These are phyloP conservation scores for Psidium friedrichsthalianum DNA, from an alignment of 345 rosid species.

Conservation along the genomic window DNA sequence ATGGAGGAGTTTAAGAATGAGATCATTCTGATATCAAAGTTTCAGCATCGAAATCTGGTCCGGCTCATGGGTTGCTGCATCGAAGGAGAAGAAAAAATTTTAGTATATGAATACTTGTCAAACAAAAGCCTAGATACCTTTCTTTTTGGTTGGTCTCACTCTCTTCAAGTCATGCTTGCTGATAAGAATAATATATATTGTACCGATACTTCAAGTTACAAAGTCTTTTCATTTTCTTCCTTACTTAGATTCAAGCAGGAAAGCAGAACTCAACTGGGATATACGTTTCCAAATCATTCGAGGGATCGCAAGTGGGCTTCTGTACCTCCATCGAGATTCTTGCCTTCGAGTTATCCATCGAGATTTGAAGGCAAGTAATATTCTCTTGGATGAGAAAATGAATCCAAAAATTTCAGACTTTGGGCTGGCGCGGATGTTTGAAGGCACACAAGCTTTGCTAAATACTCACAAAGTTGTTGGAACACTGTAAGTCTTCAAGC, in stretches of 20 bases:
- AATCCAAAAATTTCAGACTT: slow-evolving; percentile 30
- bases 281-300: slow-evolving; percentile 12
- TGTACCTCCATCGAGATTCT: slow-evolving; percentile 24
- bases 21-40: slow-evolving; percentile 32
- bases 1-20: slow-evolving; percentile 42
- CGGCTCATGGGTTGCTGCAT: slow-evolving; percentile 46
- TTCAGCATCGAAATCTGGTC: slow-evolving; percentile 59
- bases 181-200: too few relatives aligned
- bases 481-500: slow-evolving; percentile 5
- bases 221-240: background rate
- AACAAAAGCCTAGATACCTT: background rate
- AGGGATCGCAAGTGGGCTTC: slow-evolving; percentile 22
- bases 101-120: slow-evolving; percentile 34
- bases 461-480: slow-evolving; percentile 17
- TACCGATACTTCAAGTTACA: background rate
- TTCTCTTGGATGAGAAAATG: slow-evolving; percentile 17
- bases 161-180: background rate
- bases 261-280: slow-evolving; percentile 13
- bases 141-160: slow-evolving; percentile 4
- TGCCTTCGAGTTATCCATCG: slow-evolving; percentile 23
- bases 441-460: background rate
- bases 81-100: slow-evolving; percentile 39
- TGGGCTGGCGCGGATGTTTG: slow-evolving; percentile 19
- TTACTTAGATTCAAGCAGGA: slow-evolving; percentile 7
- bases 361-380: slow-evolving; percentile 22